A percentile compares a stretch with the other conserved stretches of the same genome.
These are phyloP conservation scores for Teunomyces aglyptinius DNA, from an alignment of 805 yeast species.

Conservation along the genomic window DNA sequence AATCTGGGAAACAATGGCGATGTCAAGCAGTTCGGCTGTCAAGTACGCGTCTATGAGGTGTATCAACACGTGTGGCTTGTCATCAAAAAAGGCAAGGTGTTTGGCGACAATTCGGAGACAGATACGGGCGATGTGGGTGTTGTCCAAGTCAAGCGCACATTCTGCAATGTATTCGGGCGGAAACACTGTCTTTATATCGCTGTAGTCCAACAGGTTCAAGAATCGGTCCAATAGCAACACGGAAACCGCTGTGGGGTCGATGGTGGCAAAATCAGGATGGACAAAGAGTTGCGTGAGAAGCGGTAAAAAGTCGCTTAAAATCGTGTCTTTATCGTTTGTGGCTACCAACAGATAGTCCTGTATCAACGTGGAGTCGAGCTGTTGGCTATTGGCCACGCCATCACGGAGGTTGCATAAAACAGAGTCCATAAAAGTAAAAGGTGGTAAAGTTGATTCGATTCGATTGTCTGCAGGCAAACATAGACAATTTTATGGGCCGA, in stretches of 20 bases:
- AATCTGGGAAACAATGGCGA: constrained; percentile 8
- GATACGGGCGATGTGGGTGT: neutral
- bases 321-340: neutral
- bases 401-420: no score
- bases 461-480: no score
- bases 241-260: constrained; percentile 14
- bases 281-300: neutral
- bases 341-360: constrained; percentile 2
- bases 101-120: constrained; percentile 1
- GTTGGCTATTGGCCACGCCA: no score
- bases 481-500: no score
- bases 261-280: constrained; percentile 6
- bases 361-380: neutral
- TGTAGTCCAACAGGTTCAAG: constrained; percentile 12
- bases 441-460: no score
- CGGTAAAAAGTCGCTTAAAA: constrained; percentile 4
- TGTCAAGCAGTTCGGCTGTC: constrained; percentile 3
- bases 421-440: no score
- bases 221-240: constrained; percentile 15
- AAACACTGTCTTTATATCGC: constrained; percentile 14
- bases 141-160: neutral
- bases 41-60: constrained; percentile 7
- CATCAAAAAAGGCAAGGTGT: constrained; percentile 1
- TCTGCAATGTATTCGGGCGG: constrained; percentile 9
- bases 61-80: neutral